Percentiles rank a stretch among this genome's conserved stretches.
Evolutionary conservation across 495 filamentous ascomycete species (phyloP).

Genomic region (Aspergillus asperescens): DNA sequence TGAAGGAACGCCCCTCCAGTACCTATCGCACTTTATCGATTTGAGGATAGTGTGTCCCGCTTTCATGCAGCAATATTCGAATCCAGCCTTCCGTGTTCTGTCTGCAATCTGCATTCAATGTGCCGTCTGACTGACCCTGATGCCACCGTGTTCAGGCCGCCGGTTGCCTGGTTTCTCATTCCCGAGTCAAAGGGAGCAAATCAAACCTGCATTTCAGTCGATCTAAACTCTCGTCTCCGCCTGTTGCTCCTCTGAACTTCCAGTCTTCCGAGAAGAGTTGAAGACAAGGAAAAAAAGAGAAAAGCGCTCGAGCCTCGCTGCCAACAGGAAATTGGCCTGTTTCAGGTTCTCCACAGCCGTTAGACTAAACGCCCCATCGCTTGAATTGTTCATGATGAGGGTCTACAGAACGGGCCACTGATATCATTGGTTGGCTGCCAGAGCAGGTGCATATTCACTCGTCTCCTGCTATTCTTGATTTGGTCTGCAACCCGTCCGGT

Average conservation of each 20-base stretch:
- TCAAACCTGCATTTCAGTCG: not conserved
- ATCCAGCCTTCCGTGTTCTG: not conserved
- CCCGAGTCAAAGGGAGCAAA: not conserved
- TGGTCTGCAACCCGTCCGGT: conserved; percentile 10
- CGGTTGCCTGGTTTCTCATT: not conserved
- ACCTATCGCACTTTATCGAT: conserved; percentile 1
- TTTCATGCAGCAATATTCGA: conserved; percentile 1
- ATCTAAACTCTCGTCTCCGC: not conserved
- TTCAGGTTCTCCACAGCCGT: conserved; percentile 14
- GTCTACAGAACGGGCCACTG: not conserved
- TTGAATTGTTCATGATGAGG: conserved; percentile 2
- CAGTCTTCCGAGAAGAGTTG: too few relatives aligned
- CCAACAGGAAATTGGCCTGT: not conserved
- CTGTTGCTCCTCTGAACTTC: too few relatives aligned
- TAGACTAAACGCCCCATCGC: conserved; percentile 7
- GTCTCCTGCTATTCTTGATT: conserved; percentile 16
- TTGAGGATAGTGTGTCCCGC: conserved; percentile 4
- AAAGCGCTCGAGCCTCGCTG: too few relatives aligned
- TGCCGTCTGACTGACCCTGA: not conserved
- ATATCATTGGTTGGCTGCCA: conserved; percentile 17
- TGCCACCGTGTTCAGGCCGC: not conserved
- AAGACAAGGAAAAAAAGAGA: too few relatives aligned
- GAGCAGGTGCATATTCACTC: conserved; percentile 11
- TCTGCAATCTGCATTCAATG: not conserved
- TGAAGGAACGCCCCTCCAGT: not conserved